Conservation (phyloP, 2,329 filamentous ascomycete genomes). For the Juglanconis juglandina region DNA sequence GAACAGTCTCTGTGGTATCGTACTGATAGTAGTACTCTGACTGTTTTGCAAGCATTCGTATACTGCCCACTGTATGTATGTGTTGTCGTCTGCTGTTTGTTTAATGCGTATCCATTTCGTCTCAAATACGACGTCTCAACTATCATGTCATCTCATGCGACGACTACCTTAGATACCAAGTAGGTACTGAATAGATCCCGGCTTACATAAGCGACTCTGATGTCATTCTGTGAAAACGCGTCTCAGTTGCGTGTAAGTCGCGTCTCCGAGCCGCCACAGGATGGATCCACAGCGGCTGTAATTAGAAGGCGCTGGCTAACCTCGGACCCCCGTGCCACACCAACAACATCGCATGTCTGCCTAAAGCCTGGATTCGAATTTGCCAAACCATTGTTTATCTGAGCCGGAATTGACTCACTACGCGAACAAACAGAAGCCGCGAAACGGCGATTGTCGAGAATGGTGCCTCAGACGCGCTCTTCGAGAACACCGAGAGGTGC, state of each 20-base stretch:
- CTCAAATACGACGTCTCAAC: too few species aligned
- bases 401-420: too few species aligned
- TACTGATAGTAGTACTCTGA: not conserved
- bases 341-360: not conserved
- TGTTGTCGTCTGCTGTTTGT: too few species aligned
- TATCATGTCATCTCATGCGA: too few species aligned
- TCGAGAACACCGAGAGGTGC: not conserved
- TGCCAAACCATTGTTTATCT: too few species aligned
- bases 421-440: not conserved
- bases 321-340: not conserved
- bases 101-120: too few species aligned
- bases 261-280: not conserved
- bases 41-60: too few species aligned
- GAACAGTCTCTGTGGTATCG: not conserved
- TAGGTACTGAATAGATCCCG: not conserved
- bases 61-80: too few species aligned
- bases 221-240: slow-evolving; percentile 3
- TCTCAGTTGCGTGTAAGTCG: not conserved
- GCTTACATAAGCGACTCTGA: slow-evolving; percentile 11
- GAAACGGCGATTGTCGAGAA: not conserved
- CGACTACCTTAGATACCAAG: too few species aligned
- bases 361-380: not conserved
- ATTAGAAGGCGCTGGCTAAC: slow-evolving; percentile 1
- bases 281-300: not conserved
- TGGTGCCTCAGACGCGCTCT: slow-evolving; percentile 18